Evolutionary conservation across 1,284 basidiomycete species (phyloP).

Genomic region (Ganoderma resinaceum): DNA sequence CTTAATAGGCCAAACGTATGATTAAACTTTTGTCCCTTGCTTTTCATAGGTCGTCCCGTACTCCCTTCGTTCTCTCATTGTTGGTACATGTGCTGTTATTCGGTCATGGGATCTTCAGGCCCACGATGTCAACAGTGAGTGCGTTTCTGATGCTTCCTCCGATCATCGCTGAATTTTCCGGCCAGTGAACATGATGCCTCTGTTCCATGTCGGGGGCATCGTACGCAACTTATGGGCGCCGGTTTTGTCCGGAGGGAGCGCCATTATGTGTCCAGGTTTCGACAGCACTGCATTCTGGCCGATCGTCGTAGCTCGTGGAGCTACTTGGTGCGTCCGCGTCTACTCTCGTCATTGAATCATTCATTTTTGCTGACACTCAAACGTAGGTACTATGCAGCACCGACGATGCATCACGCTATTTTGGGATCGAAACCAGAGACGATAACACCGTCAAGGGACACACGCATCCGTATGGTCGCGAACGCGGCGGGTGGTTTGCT

Average conservation of each 20-base stretch:
- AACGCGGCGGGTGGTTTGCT: constrained; percentile 55
- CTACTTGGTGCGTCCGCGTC: constrained; percentile 53
- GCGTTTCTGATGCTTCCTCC: neutral
- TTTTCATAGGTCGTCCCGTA: constrained; percentile 58
- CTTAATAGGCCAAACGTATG: neutral
- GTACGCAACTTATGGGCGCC: constrained; percentile 69
- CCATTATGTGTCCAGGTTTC: constrained; percentile 67
- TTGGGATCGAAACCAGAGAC: constrained; percentile 47
- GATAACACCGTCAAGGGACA: constrained; percentile 42
- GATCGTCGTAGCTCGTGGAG: constrained; percentile 52
- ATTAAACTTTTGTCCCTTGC: neutral
- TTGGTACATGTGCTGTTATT: constrained; percentile 65
- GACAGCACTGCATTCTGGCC: constrained; percentile 67
- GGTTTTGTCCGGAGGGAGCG: constrained; percentile 61
- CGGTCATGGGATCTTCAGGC: constrained; percentile 61
- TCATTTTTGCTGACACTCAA: constrained; percentile 1
- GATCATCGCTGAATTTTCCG: neutral
- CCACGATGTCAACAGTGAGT: constrained; percentile 52
- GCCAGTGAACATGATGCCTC: constrained; percentile 71
- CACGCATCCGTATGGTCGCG: constrained; percentile 52
- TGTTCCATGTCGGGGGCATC: constrained; percentile 74
- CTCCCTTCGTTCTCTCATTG: constrained; percentile 61
- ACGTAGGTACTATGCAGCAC: constrained; percentile 54
- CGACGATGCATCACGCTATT: constrained; percentile 55
- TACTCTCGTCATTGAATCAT: too few species aligned